Percentiles rank a stretch among this genome's conserved stretches.
These are phyloP conservation scores for Hyaloscypha finlandica DNA, from an alignment of 495 filamentous ascomycete genomes.

Conservation along the genomic window DNA sequence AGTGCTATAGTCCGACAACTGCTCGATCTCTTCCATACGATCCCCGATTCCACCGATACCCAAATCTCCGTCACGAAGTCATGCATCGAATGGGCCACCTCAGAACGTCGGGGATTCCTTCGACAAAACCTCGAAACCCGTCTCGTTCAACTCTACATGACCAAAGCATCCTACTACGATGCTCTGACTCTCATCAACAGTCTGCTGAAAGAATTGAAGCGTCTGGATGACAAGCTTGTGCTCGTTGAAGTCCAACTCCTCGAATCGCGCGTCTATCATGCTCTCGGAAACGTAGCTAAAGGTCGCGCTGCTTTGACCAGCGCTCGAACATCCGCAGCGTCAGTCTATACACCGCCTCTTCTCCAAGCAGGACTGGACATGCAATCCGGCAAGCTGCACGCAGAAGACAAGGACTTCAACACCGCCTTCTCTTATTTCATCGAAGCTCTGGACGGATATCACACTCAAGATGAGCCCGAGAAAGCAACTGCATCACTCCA, in stretches of 20 bases:
- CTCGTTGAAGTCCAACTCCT: constrained; percentile 98
- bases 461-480: constrained; percentile 80
- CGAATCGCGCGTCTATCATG: constrained; percentile 96
- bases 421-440: constrained; percentile 99
- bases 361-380: constrained; percentile 96
- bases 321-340: constrained; percentile 90
- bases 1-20: constrained; percentile 80
- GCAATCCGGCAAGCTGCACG: constrained; percentile 98
- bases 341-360: constrained; percentile 93
- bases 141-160: constrained; percentile 90
- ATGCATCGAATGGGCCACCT: constrained; percentile 98
- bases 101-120: constrained; percentile 89
- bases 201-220: constrained; percentile 92
- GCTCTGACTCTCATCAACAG: constrained; percentile 95
- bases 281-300: constrained; percentile 94
- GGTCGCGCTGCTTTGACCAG: constrained; percentile 93
- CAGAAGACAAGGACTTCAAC: constrained; percentile 98
- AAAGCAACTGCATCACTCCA: constrained; percentile 91
- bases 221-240: constrained; percentile 96
- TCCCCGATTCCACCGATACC: constrained; percentile 89
- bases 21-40: constrained; percentile 90
- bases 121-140: constrained; percentile 98
- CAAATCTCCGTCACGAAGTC: constrained; percentile 93
- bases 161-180: constrained; percentile 94
- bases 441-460: constrained; percentile 96